These are phyloP conservation scores for Hypoxylon sp. DNA, from an alignment of 2,329 filamentous ascomycete genomes.

Conservation along the genomic window DNA sequence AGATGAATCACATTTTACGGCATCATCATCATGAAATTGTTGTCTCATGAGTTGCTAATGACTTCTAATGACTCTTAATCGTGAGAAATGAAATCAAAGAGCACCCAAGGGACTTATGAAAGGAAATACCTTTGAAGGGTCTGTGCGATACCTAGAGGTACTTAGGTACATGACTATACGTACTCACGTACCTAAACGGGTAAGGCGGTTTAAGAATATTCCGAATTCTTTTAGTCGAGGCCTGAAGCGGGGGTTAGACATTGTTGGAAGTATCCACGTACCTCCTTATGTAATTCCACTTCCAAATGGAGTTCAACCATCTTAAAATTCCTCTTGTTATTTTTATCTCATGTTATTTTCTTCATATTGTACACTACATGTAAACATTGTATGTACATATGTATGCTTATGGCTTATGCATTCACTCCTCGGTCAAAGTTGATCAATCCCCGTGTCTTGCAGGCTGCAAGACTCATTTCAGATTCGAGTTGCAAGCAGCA, in stretches of 20 bases:
- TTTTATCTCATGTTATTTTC: slow-evolving; percentile 15
- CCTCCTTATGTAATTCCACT: slow-evolving; percentile 1
- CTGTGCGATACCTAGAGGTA: not conserved
- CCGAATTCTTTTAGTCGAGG: slow-evolving; percentile 26
- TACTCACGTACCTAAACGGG: not conserved
- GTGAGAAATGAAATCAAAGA: not conserved
- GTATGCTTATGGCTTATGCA: not conserved
- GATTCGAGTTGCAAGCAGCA: slow-evolving; percentile 28
- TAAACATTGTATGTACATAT: not conserved
- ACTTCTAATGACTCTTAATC: slow-evolving; percentile 2
- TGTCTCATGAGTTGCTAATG: slow-evolving; percentile 8
- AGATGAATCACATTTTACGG: slow-evolving; percentile 12
- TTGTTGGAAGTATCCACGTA: not conserved
- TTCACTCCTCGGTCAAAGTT: slow-evolving; percentile 7
- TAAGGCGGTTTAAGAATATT: slow-evolving; percentile 42
- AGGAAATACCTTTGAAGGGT: not conserved
- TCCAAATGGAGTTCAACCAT: too few species aligned
- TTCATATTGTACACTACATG: not conserved
- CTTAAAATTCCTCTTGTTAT: slow-evolving; percentile 14
- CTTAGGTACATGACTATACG: too few species aligned
- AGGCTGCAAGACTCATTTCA: slow-evolving; percentile 44
- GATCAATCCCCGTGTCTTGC: slow-evolving; percentile 26
- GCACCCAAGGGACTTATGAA: not conserved
- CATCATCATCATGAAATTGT: not conserved
- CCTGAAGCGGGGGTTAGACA: not conserved